Percentiles rank a stretch among this genome's conserved stretches.
Evolutionary conservation across 345 rosid genomes (phyloP).

Genomic region (Stellera chamaejasme): DNA sequence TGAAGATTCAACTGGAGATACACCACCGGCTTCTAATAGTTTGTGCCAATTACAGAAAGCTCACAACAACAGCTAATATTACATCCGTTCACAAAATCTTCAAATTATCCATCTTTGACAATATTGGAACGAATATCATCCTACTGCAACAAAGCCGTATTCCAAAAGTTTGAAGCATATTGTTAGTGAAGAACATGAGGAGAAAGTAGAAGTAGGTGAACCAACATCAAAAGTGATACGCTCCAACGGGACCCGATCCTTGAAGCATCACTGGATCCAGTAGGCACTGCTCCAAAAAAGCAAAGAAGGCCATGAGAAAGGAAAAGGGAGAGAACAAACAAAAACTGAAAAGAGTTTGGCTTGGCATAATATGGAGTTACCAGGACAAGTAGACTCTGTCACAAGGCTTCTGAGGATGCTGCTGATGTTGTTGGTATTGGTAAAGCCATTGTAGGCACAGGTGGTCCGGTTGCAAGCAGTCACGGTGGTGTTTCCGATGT

Average conservation of each 20-base stretch:
- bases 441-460: slow-evolving; percentile 68
- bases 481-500: slow-evolving; percentile 32
- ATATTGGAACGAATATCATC: too few relatives aligned
- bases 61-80: too few relatives aligned
- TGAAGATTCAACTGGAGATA: too few relatives aligned
- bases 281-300: slow-evolving; percentile 22
- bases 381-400: slow-evolving; percentile 31
- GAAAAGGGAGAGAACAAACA: slow-evolving; percentile 1
- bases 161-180: too few relatives aligned
- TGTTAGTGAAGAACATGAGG: slow-evolving; percentile 20
- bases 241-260: slow-evolving; percentile 25
- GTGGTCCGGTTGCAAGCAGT: slow-evolving; percentile 31
- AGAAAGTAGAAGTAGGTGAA: slow-evolving; percentile 18
- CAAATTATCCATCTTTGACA: too few relatives aligned
- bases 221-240: slow-evolving; percentile 15
- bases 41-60: too few relatives aligned
- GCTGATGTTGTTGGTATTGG: slow-evolving; percentile 33
- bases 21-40: too few relatives aligned
- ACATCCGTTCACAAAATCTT: too few relatives aligned
- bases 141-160: too few relatives aligned
- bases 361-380: slow-evolving; percentile 18
- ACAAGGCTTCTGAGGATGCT: slow-evolving; percentile 32
- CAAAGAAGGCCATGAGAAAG: neutral
- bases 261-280: slow-evolving; percentile 21
- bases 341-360: too few relatives aligned